Conservation (phyloP, 2,329 filamentous ascomycete genomes). For the Paraphaeosphaeria minitans region DNA sequence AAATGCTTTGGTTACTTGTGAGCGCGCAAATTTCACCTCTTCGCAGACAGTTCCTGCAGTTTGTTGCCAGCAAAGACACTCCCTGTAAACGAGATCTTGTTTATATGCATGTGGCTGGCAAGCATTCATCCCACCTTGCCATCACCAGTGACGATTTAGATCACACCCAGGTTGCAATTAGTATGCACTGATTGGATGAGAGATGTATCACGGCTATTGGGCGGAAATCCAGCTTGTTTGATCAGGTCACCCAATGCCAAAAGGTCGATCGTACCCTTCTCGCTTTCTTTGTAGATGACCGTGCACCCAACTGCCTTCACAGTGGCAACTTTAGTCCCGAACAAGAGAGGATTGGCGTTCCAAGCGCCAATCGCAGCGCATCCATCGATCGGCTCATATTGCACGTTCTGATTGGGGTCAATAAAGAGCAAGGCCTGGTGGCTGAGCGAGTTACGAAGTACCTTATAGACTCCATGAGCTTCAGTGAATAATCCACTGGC, state of each 20-base stretch:
- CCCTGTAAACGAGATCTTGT: conserved; percentile 52
- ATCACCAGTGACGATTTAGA: conserved; percentile 41
- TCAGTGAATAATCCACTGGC: conserved; percentile 23
- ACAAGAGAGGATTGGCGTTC: conserved; percentile 18
- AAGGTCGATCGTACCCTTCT: conserved; percentile 27
- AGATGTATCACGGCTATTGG: conserved; percentile 28
- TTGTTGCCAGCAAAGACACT: conserved; percentile 44
- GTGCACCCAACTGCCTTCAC: conserved; percentile 36
- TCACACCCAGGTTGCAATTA: conserved; percentile 32
- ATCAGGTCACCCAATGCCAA: conserved; percentile 35
- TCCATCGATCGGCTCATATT: conserved; percentile 38
- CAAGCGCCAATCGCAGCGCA: conserved; percentile 38
- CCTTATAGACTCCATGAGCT: conserved; percentile 28
- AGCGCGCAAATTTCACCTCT: conserved; percentile 18
- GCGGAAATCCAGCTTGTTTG: conserved; percentile 46
- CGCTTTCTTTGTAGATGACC: conserved; percentile 39
- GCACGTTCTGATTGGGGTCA: conserved; percentile 23
- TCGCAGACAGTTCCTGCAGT: conserved; percentile 48
- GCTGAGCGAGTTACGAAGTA: background rate
- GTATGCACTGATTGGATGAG: background rate
- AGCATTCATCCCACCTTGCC: conserved; percentile 39
- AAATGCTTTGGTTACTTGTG: background rate
- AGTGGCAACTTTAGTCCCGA: conserved; percentile 35
- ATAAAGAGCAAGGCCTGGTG: background rate
- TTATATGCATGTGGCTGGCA: conserved; percentile 48